Conservation (phyloP, 1,284 basidiomycete genomes). For the Puccinia hordei region DNA sequence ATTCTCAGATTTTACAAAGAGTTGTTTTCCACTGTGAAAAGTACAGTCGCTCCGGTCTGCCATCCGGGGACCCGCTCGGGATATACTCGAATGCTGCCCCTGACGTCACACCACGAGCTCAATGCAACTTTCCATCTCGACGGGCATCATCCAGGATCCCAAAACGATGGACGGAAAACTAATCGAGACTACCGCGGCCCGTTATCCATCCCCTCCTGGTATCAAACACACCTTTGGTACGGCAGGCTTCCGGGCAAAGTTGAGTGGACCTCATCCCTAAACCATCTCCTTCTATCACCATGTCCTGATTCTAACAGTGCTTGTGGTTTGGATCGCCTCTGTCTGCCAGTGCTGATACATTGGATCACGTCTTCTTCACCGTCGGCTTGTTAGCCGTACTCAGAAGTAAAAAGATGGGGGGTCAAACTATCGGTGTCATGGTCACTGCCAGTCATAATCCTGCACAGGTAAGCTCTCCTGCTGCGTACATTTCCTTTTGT, state of each 20-base stretch:
- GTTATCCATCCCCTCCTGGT: conserved; percentile 62
- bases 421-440: conserved; percentile 94
- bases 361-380: conserved; percentile 92
- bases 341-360: conserved; percentile 68
- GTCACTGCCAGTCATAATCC: conserved; percentile 99
- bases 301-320: no score
- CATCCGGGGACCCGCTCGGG: no score
- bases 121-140: background rate
- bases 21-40: no score
- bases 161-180: conserved; percentile 49
- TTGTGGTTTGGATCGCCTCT: background rate
- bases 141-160: background rate
- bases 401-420: conserved; percentile 83
- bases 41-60: no score
- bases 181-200: conserved; percentile 57
- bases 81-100: no score
- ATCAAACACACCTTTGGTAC: conserved; percentile 82
- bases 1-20: no score
- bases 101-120: no score
- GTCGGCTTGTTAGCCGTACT: conserved; percentile 88
- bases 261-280: conserved; percentile 59
- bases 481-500: background rate
- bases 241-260: conserved; percentile 91
- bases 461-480: conserved; percentile 69
- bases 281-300: background rate